Base-by-base conservation (phyloP, 1,284 basidiomycete genomes). In the Pseudozyma pruni region DNA sequence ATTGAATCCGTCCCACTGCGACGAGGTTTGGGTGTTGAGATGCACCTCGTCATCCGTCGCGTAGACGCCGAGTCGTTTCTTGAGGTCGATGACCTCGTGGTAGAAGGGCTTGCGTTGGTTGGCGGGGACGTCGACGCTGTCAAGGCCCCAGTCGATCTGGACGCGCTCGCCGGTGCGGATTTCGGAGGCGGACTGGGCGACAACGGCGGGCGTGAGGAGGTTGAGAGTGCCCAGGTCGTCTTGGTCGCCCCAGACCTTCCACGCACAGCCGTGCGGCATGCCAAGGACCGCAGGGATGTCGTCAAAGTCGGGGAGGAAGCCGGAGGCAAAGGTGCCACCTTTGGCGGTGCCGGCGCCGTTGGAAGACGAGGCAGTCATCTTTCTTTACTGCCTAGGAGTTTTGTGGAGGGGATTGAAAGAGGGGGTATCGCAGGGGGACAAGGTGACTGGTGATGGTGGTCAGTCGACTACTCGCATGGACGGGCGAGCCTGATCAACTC, bases 1-100 rank as follows among this genome's bases (percentile, higher is more conserved):
- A 22, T 64, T 70, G 56, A 70, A 70, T 0, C 67, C 67, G 16
- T 70, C 67, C 67, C 67, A 70, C 20, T 70, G 67, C 8, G 61
- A 70, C 4, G 56, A 64, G 16, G 67, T 64, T 20, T 70, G 67
- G 8, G 67, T 70, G 67, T 70, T 70, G 55, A 70, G 53, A 17
- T 63, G 51, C 23, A 70, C 38, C 44, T 70, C 67, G 47, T 70
- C 60, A 32, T 69, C 66, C 10, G 66, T 69, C 7, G 66, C 66
- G 43, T 69, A 69, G 38, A 69, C 66, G 35, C 59, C 59, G 20
- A 69, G 47, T 16, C 42, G 50, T 35, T 43, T 38, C n/a, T 69
- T 50, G 52, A 70, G 67, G 34, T 70, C 67, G 48, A 70, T 45
- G 17, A 63, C 23, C 17, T 45, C 22, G 43, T 70, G 67, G 14